Conservation (phyloP, 805 yeast genomes). For the Candida silvicultrix region DNA sequence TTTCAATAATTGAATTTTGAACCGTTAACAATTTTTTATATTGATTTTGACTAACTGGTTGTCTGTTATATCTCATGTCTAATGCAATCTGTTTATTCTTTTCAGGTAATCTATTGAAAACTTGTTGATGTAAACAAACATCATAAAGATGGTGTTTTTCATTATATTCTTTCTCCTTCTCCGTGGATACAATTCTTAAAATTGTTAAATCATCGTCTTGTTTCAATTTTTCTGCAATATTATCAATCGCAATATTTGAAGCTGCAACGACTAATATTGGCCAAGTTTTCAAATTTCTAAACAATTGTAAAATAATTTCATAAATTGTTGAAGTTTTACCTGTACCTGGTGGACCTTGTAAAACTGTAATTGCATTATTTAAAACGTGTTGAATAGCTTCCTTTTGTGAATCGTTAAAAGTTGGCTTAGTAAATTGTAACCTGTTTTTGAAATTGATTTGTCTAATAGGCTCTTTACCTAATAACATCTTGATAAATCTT, state of each 20-base stretch:
- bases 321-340: constrained; percentile 72
- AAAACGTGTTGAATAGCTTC: constrained; percentile 43
- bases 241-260: constrained; percentile 70
- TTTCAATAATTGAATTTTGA: constrained; percentile 38
- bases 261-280: constrained; percentile 74
- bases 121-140: constrained; percentile 60
- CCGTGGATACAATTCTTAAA: constrained; percentile 50
- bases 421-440: constrained; percentile 40
- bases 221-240: constrained; percentile 64
- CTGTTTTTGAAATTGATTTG: constrained; percentile 53
- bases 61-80: constrained; percentile 38
- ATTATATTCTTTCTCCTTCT: constrained; percentile 57
- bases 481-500: constrained; percentile 43
- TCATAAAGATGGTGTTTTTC: constrained; percentile 49
- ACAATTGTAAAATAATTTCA: constrained; percentile 51
- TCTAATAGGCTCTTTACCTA: constrained; percentile 49
- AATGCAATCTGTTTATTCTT: constrained; percentile 35
- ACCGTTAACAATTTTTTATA: constrained; percentile 44
- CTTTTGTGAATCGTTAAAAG: constrained; percentile 53
- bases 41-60: constrained; percentile 36
- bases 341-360: constrained; percentile 83
- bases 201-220: constrained; percentile 42
- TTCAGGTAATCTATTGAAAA: constrained; percentile 42
- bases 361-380: constrained; percentile 43
- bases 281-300: constrained; percentile 46